Evolutionary conservation across 225 moss, liverwort and hornwort species (phyloP), one percentile per base, ranked within the genome.

Genomic region (Pleurozium schreberi): DNA sequence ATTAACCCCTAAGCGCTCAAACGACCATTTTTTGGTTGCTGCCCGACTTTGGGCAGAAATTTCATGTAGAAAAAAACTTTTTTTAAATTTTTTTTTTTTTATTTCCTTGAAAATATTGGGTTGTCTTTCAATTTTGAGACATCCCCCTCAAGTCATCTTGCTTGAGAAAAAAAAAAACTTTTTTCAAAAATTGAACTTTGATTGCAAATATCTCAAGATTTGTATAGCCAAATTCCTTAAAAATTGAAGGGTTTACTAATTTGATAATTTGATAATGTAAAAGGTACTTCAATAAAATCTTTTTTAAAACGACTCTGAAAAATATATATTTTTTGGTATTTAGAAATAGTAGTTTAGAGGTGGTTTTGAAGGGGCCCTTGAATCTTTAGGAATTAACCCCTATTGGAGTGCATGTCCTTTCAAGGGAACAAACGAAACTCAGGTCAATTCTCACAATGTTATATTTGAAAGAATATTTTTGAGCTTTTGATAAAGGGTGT

Each of bases 101-200:
- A n/a, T n/a, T n/a, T n/a, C n/a, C n/a, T n/a, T n/a, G n/a, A n/a
- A n/a, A n/a, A n/a, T n/a, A n/a, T n/a, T n/a, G n/a, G n/a, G n/a
- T n/a, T n/a, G n/a, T n/a, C n/a, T n/a, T n/a, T n/a, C n/a, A n/a
- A n/a, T 45, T 45, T 43, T 10, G 17, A 71, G 16, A 10, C 6
- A 43, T 15, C 10, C 42, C 7, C 10, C 1, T 18, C 0, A 47
- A 47, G 18, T 47, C 31, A 7, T 18, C 0, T 0, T 73, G 0
- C 2, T 3, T 2, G 0, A 43, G 18, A 18, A 27, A 74, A 30
- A 27, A 6, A 17, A 0, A 0, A 8, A 26, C 0, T 16, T 27
- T 71, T 27, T 43, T 11, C 11, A 45, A 74, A 18, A 74, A 28
- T 7, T 30, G 11, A 12, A 31, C 11, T 30, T 74, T 74, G 18